Conservation (phyloP, 768 basidiomycete species). For the Hebeloma cylindrosporum region DNA sequence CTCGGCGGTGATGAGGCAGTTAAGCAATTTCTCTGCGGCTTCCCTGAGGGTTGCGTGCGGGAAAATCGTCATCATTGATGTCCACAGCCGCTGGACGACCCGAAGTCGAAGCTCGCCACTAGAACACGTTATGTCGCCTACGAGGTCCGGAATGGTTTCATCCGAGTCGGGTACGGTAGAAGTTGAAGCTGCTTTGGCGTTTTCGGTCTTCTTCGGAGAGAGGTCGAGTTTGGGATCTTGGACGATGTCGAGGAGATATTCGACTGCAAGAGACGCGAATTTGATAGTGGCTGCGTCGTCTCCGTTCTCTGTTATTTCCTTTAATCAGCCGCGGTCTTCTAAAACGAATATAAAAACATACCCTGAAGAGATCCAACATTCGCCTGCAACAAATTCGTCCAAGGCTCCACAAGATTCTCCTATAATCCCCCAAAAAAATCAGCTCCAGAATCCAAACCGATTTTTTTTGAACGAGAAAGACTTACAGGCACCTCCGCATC, state of each 20-base stretch:
- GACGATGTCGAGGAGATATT: constrained; percentile 50
- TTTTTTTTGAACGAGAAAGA: constrained; percentile 13
- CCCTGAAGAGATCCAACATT: constrained; percentile 49
- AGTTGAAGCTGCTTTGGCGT: constrained; percentile 4
- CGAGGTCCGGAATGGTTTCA: constrained; percentile 16
- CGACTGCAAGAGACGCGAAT: constrained; percentile 40
- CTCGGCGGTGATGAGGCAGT: constrained; percentile 49
- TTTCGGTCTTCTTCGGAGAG: constrained; percentile 23
- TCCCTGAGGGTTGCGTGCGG: constrained; percentile 34
- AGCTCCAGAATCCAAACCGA: neutral
- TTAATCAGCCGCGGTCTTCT: constrained; percentile 6
- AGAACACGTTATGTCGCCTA: constrained; percentile 31
- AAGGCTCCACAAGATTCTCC: constrained; percentile 51
- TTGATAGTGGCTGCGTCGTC: constrained; percentile 38
- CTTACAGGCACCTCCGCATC: constrained; percentile 52
- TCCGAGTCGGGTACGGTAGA: constrained; percentile 15
- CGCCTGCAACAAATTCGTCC: constrained; percentile 56
- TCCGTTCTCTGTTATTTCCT: constrained; percentile 35
- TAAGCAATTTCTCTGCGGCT: constrained; percentile 48
- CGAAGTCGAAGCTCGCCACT: constrained; percentile 54
- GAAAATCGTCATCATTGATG: constrained; percentile 42
- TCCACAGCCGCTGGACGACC: constrained; percentile 61
- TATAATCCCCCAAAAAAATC: constrained; percentile 22
- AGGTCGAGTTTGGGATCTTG: constrained; percentile 48
- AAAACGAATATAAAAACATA: constrained; percentile 24